Evolutionary conservation across 495 filamentous ascomycete species (phyloP).

Genomic region (Xylaria acuta): DNA sequence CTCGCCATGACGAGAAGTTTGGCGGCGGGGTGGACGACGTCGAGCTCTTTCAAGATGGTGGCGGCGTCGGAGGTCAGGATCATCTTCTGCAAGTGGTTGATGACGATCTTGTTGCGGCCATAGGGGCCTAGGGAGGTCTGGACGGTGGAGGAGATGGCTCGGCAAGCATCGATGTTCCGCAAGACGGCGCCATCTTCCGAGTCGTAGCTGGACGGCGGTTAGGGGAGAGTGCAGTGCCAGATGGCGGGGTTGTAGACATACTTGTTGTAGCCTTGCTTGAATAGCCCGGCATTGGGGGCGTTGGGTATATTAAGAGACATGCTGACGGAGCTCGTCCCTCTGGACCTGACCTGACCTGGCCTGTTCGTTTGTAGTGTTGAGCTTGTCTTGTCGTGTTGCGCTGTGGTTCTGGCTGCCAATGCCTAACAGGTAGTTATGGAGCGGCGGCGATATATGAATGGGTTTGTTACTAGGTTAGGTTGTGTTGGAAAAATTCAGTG

Average conservation of each 20-base stretch:
- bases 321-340: slow-evolving; percentile 37
- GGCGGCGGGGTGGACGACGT: slow-evolving; percentile 97
- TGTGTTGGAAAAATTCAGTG: slow-evolving; percentile 29
- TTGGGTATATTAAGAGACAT: slow-evolving; percentile 97
- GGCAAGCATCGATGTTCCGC: slow-evolving; percentile 98
- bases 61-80: slow-evolving; percentile 97
- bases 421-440: background rate
- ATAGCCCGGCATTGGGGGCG: slow-evolving; percentile 90
- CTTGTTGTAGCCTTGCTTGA: slow-evolving; percentile 97
- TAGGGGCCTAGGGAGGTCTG: slow-evolving; percentile 97
- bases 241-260: slow-evolving; percentile 55
- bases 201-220: slow-evolving; percentile 73
- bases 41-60: slow-evolving; percentile 94
- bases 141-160: slow-evolving; percentile 92
- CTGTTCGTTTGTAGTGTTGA: slow-evolving; percentile 17
- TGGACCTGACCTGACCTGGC: slow-evolving; percentile 11
- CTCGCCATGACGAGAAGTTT: slow-evolving; percentile 99
- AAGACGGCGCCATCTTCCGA: slow-evolving; percentile 98
- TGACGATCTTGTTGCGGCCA: slow-evolving; percentile 99
- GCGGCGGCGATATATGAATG: slow-evolving; percentile 10
- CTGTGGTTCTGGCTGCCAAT: slow-evolving; percentile 20
- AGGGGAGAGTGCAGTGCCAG: slow-evolving; percentile 12
- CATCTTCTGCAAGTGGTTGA: slow-evolving; percentile 99
- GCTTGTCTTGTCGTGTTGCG: background rate
- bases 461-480: slow-evolving; percentile 4